Base-by-base conservation (phyloP, 2,329 filamentous ascomycete genomes). In the Aspergillus sp. region DNA sequence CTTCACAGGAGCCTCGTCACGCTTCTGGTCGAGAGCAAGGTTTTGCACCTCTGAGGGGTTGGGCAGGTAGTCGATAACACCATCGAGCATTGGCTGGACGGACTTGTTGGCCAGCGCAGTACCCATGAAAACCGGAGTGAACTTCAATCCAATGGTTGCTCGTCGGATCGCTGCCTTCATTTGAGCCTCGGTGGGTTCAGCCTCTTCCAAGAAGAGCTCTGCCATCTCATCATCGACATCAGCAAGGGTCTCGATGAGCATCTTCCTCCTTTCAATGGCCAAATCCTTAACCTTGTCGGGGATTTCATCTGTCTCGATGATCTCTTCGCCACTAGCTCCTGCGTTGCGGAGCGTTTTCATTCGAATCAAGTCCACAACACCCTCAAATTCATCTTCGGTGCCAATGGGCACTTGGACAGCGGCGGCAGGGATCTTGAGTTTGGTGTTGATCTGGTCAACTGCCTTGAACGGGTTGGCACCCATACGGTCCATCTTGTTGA, bases 401-500 rank as follows among this genome's bases (percentile, higher is more conserved):
- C 93, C 93, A 56, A 98, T 96, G 7, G 93, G 93, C 26, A 98
- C 83, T 70, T 98, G 93, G 35, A 98, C 79, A 12, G 93, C 93
- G 9, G 93, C 93, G 30, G 93, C 93, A 29, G 88, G 84, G 42
- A 97, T 85, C 72, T 90, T 90, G 50, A 98, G 81, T 73, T 98
- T 98, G 59, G 84, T 81, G 73, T 95, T 96, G 76, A 98, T 97
- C 72, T 96, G 90, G 33, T 98, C 91, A 45, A 98, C 83, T 7
- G 90, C 90, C 72, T 95, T 96, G 82, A 90, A 98, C 7, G 93
- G 93, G 65, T 98, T 97, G 52, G 93, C 88, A 47, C 93, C 93
- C 86, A 96, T 96, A 53, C 93, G 86, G 64, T 98, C 93, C 91
- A 98, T 97, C 78, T 98, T 98, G 76, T 98, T 98, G 66, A 98